A percentile compares a stretch with the other conserved stretches of the same genome.
Conservation (phyloP, 2,329 filamentous ascomycete species). For the Aspergillus sp. region DNA sequence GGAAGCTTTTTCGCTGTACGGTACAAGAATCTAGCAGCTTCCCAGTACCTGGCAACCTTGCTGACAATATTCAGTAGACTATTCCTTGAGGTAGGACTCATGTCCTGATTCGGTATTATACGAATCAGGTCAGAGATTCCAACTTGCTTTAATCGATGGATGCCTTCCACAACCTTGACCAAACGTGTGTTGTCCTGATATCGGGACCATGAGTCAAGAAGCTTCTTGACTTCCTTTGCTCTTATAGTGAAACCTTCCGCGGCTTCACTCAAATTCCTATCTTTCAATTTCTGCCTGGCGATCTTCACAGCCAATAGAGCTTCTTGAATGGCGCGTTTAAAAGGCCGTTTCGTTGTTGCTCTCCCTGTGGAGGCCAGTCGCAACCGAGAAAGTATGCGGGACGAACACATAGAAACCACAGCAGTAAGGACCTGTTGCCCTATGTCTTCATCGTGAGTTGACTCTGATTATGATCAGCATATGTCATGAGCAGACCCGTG, state of each 20-base stretch:
- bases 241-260: slow-evolving; percentile 14
- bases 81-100: slow-evolving; percentile 12
- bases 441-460: not conserved
- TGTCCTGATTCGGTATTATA: slow-evolving; percentile 20
- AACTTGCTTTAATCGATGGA: slow-evolving; percentile 25
- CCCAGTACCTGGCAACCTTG: slow-evolving; percentile 42
- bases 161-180: slow-evolving; percentile 28
- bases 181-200: slow-evolving; percentile 24
- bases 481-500: not conserved
- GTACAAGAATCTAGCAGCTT: slow-evolving; percentile 35
- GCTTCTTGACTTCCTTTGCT: slow-evolving; percentile 23
- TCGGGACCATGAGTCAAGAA: slow-evolving; percentile 26
- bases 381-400: slow-evolving; percentile 30
- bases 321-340: slow-evolving; percentile 11
- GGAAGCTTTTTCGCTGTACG: slow-evolving; percentile 31
- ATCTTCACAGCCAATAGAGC: slow-evolving; percentile 3
- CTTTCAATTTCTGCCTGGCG: not conserved
- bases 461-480: not conserved
- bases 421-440: not conserved
- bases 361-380: slow-evolving; percentile 14
- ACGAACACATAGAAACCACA: slow-evolving; percentile 30
- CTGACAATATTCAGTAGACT: slow-evolving; percentile 33
- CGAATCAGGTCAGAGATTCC: slow-evolving; percentile 15
- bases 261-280: not conserved
- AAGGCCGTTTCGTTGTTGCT: slow-evolving; percentile 10